These are phyloP conservation scores for Musa itinerans DNA, from an alignment of 176 grass and related monocot genomes.

Conservation along the genomic window DNA sequence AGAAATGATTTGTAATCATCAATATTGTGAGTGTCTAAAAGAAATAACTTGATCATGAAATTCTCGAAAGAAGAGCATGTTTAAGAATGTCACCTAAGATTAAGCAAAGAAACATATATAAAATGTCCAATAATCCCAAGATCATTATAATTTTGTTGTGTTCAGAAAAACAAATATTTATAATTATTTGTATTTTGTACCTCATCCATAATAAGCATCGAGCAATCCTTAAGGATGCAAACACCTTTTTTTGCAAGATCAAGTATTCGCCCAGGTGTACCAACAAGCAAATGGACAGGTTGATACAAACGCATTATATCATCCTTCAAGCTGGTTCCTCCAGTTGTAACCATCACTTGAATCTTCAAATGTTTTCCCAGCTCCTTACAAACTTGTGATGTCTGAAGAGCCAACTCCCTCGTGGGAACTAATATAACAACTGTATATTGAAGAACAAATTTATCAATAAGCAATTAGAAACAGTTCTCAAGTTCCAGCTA, in stretches of 20 bases:
- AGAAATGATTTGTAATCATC: too few species aligned
- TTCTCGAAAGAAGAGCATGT: too few species aligned
- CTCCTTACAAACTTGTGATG: slow-evolving; percentile 96
- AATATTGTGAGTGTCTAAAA: too few species aligned
- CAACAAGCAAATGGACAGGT: slow-evolving; percentile 91
- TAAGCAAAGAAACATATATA: too few species aligned
- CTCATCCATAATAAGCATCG: slow-evolving; percentile 93
- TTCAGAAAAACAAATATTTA: neutral
- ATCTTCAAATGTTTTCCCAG: slow-evolving; percentile 87
- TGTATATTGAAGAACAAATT: slow-evolving; percentile 26
- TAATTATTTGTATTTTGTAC: slow-evolving; percentile 27
- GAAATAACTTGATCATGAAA: too few species aligned
- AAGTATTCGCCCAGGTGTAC: slow-evolving; percentile 84
- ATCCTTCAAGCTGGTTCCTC: slow-evolving; percentile 90
- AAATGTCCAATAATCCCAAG: too few species aligned
- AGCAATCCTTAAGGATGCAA: slow-evolving; percentile 76
- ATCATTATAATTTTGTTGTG: too few species aligned
- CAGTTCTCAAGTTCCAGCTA: neutral
- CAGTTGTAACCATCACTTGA: slow-evolving; percentile 93
- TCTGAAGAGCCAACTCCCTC: slow-evolving; percentile 90
- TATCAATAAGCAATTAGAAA: neutral
- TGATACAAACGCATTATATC: slow-evolving; percentile 83
- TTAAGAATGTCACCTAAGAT: too few species aligned
- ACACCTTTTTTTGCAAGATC: slow-evolving; percentile 88
- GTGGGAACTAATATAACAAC: slow-evolving; percentile 97